Evolutionary conservation across 1,139 yeast species (phyloP).

Genomic region (Geotrichum siamense): DNA sequence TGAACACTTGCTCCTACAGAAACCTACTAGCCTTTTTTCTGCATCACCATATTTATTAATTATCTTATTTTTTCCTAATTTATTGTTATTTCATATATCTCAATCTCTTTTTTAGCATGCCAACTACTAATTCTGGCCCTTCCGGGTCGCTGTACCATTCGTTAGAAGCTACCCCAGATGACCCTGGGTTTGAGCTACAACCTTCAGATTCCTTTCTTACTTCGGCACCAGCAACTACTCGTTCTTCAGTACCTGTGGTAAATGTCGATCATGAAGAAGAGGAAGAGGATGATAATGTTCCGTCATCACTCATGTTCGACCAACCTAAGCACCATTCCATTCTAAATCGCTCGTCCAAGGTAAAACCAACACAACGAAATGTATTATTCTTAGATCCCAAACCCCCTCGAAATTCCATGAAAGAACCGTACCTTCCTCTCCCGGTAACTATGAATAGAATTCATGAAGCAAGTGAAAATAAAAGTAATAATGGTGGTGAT

Average conservation of each 20-base stretch:
- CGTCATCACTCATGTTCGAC: conserved; percentile 14
- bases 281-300: conserved; percentile 15
- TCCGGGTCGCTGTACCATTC: conserved; percentile 10
- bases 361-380: conserved; percentile 1
- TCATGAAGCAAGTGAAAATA: not conserved
- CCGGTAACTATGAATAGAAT: conserved; percentile 1
- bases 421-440: not conserved
- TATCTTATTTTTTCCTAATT: no score
- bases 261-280: no score
- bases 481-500: not conserved
- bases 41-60: no score
- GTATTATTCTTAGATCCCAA: conserved; percentile 8
- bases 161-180: conserved; percentile 3
- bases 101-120: no score
- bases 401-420: not conserved
- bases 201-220: conserved; percentile 7
- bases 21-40: no score
- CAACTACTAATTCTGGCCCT: conserved; percentile 1
- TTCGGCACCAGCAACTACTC: not conserved
- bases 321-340: conserved; percentile 11
- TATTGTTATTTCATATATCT: no score
- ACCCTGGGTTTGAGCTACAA: conserved; percentile 1
- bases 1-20: no score
- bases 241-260: not conserved
- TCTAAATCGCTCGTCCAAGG: conserved; percentile 1